Evolutionary conservation across 257 asterid genomes (phyloP), one percentile per base, ranked within the genome.

Genomic region (Sherardia arvensis): DNA sequence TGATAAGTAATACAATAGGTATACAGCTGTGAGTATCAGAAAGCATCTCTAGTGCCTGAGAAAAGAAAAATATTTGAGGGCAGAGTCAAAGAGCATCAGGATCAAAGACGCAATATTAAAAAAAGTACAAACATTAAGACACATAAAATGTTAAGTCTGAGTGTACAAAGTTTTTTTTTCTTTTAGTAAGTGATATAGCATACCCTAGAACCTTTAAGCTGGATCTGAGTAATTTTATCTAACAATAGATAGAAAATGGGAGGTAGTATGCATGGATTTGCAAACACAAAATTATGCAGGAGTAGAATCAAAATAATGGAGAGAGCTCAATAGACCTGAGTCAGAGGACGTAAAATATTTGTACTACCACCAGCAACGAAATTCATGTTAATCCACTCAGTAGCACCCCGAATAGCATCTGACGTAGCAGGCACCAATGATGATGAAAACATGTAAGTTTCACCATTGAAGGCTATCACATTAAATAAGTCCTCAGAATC

Each of bases 11-110:
- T 71, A 89, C 77, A 65, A 82, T 53, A 61, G 99, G 97, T 66
- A 85, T 64, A 30, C 86, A 74, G 64, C 76, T 72, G 69, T 71
- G 62, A 61, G 73, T 68, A 47, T 77, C 84, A 53, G 95, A 82
- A 59, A 92, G 69, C 91, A 92, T 79, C 71, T 70, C 78, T 34
- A 84, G 65, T 48, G 99, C 96, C 99, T 92, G 94, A 76, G 63
- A 72, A 69, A 53, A 32, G 34, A 55, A 69, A 68, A 61, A 43
- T 23, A 28, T n/a, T 64, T 56, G 8, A 63, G 74, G 26, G 23
- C 6, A 36, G 55, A 14, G 56, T 61, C 47, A 28, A 40, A 7
- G 36, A 21, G 33, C 36, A 38, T 12, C 17, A 38, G 47, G 15
- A 71, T 40, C 20, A 60, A 6, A 15, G 57, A 32, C n/a, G 18